Evolutionary conservation across 768 basidiomycete genomes (phyloP).

Genomic region (Pseudohyphozyma bogoriensis): DNA sequence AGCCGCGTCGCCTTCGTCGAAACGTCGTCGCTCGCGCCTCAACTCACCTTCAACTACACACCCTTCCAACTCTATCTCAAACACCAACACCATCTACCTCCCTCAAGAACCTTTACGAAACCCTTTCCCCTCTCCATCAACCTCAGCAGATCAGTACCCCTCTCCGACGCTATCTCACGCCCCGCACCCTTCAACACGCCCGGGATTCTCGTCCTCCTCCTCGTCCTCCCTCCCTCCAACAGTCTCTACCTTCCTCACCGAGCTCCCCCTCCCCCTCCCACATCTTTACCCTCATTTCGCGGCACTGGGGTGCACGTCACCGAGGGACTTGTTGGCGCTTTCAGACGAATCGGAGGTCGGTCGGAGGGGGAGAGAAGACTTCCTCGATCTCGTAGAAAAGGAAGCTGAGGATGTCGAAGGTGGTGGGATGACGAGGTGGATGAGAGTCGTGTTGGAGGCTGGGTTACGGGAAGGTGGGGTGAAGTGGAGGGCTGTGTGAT

Average conservation of each 20-base stretch:
- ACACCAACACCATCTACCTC: background rate
- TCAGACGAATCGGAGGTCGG: background rate
- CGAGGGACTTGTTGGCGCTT: constrained; percentile 7
- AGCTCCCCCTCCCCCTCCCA: constrained; percentile 19
- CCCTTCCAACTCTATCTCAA: background rate
- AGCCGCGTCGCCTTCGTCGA: background rate
- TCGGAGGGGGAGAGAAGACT: background rate
- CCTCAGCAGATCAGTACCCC: background rate
- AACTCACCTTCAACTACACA: background rate
- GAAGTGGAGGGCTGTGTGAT: no score
- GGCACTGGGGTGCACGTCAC: constrained; percentile 2
- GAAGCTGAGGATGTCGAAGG: constrained; percentile 8
- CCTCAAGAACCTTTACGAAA: background rate
- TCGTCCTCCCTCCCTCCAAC: background rate
- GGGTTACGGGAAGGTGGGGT: background rate
- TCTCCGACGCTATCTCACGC: background rate
- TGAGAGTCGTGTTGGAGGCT: background rate
- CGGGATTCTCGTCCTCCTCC: background rate
- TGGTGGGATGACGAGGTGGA: background rate
- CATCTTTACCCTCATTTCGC: constrained; percentile 8
- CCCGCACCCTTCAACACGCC: background rate
- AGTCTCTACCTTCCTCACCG: constrained; percentile 9
- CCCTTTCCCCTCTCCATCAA: background rate
- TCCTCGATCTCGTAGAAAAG: constrained; percentile 1
- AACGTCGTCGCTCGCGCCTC: background rate